Evolutionary conservation across 2,329 filamentous ascomycete species (phyloP).

Genomic region (Mycosphaerelloides madeirae): DNA sequence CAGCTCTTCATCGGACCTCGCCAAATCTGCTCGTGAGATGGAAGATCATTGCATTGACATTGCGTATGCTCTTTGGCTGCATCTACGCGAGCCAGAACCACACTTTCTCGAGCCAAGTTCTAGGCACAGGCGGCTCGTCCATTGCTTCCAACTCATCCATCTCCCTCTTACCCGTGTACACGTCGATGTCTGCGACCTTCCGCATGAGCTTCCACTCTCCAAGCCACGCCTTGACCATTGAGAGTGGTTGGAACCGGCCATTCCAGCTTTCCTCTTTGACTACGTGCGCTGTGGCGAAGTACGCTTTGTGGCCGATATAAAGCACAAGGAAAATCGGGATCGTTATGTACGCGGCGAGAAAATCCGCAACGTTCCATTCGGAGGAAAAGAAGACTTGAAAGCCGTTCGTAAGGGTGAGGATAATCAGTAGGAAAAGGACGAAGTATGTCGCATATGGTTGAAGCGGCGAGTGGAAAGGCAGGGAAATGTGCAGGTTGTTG

Average conservation of each 20-base stretch:
- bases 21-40: too few species aligned
- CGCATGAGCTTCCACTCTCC: constrained; percentile 29
- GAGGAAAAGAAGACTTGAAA: constrained; percentile 52
- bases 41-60: too few species aligned
- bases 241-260: neutral
- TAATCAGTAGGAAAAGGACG: constrained; percentile 43
- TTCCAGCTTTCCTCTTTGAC: constrained; percentile 5
- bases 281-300: constrained; percentile 2
- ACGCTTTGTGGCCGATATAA: constrained; percentile 33
- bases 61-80: too few species aligned
- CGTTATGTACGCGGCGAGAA: constrained; percentile 51
- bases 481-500: constrained; percentile 39
- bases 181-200: constrained; percentile 39
- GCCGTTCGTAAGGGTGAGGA: constrained; percentile 54
- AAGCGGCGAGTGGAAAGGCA: constrained; percentile 49
- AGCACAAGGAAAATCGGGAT: constrained; percentile 48
- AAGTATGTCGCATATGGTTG: constrained; percentile 52
- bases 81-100: constrained; percentile 44
- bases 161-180: constrained; percentile 43
- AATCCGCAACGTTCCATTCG: constrained; percentile 43
- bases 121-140: constrained; percentile 38
- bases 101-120: constrained; percentile 40
- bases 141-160: constrained; percentile 42
- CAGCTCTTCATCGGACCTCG: too few species aligned
- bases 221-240: constrained; percentile 28